Conservation (phyloP, 2,329 filamentous ascomycete species). For the Fusarium torulosum region DNA sequence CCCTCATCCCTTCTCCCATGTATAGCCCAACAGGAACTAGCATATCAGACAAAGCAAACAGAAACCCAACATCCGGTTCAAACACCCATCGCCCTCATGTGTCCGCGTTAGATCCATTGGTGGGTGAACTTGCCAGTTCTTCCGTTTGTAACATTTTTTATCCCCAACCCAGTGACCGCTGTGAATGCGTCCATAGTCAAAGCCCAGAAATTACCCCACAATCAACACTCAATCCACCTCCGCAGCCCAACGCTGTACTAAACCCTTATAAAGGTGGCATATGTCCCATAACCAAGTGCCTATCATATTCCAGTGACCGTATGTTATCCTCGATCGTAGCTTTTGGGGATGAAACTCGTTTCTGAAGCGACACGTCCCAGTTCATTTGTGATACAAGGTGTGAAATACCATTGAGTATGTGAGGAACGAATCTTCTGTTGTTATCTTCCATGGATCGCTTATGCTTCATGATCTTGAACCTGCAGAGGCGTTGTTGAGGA, state of each 20-base stretch:
- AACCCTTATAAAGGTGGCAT: slow-evolving; percentile 35
- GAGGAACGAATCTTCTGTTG: background rate
- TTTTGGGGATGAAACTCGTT: slow-evolving; percentile 11
- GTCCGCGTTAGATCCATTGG: slow-evolving; percentile 14
- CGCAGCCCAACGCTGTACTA: slow-evolving; percentile 31
- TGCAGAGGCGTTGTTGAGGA: slow-evolving; percentile 35
- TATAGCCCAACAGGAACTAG: slow-evolving; percentile 21
- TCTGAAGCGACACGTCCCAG: slow-evolving; percentile 15
- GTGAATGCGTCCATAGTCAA: slow-evolving; percentile 13
- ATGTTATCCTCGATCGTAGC: slow-evolving; percentile 17
- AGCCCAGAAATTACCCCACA: slow-evolving; percentile 12
- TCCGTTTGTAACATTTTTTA: slow-evolving; percentile 3
- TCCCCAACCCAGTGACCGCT: slow-evolving; percentile 17
- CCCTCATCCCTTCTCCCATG: background rate
- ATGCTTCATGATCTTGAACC: slow-evolving; percentile 52
- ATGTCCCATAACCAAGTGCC: slow-evolving; percentile 40
- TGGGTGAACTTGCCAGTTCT: slow-evolving; percentile 11
- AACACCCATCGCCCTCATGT: slow-evolving; percentile 26
- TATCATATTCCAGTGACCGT: slow-evolving; percentile 26
- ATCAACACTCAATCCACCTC: slow-evolving; percentile 7
- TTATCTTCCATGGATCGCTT: slow-evolving; percentile 2
- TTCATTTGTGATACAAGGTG: slow-evolving; percentile 39
- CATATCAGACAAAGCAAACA: slow-evolving; percentile 8
- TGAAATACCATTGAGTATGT: background rate
- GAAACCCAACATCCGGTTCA: slow-evolving; percentile 20